Base-by-base conservation (phyloP, 2,329 filamentous ascomycete species). In the Bertia moriformis region DNA sequence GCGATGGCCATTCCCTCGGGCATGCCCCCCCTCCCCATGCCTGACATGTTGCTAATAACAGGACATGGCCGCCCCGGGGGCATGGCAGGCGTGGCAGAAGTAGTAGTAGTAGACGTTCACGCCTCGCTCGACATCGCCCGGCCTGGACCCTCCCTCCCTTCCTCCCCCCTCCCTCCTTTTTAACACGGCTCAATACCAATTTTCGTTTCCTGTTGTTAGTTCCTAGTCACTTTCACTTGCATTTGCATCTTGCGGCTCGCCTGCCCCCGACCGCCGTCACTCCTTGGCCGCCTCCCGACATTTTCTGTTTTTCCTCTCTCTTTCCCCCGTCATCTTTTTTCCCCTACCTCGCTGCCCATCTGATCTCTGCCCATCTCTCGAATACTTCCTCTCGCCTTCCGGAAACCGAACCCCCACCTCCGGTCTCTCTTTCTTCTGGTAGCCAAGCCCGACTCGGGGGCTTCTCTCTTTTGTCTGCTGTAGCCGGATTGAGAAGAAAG, bases 61-160 rank as follows among this genome's bases (percentile, higher is more conserved):
- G 7, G 22, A 27, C 7, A 27, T 27, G n/a, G 22, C 7, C 7
- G 22, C 7, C 22, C 22, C 22, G n/a, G 22, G 22, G 22, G n/a
- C 22, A 7, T n/a, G n/a, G n/a, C 7, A n/a, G 22, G n/a, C 7
- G 22, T 7, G 22, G 22, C 22, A 27, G 22, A 27, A n/a, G n/a
- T 10, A 27, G 22, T 10, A 14, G 17, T 19, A 37, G 44, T 46
- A 41, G 44, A 35, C 36, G 29, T 20, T 40, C 41, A 41, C 42
- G 40, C 41, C 43, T 38, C 42, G 37, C 39, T 39, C 36, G 37
- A 38, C 32, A 24, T 39, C 39, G 27, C 41, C 41, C 35, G 33
- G n/a, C n/a, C n/a, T n/a, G n/a, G n/a, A n/a, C 38, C 43, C 43
- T 44, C 44, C 44, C 43, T 44, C 44, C 45, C 48, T 37, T 40